A percentile compares a stretch with the other conserved stretches of the same genome.
These are phyloP conservation scores for Malus sylvestris DNA, from an alignment of 306 rosid species.

Conservation along the genomic window DNA sequence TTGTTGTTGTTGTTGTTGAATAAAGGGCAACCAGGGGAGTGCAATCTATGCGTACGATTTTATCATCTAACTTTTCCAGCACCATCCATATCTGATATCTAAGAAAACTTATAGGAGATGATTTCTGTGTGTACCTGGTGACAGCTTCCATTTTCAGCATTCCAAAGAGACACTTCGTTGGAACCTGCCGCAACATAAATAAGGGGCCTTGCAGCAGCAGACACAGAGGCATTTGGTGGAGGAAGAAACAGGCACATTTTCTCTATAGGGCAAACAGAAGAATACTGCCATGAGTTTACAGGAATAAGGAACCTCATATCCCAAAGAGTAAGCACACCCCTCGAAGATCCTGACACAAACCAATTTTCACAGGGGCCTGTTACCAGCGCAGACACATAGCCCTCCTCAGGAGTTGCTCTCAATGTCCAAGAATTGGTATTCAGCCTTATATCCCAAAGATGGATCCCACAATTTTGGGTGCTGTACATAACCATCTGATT, in stretches of 20 bases:
- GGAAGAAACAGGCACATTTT: conserved; percentile 80
- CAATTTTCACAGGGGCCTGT: conserved; percentile 84
- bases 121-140: conserved; percentile 66
- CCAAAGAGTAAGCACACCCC: conserved; percentile 93
- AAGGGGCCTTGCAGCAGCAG: conserved; percentile 83
- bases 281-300: conserved; percentile 85
- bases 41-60: not conserved
- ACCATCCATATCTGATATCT: not conserved
- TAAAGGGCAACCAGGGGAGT: not conserved
- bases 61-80: not conserved
- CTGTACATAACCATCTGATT: conserved; percentile 75
- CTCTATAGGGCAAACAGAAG: conserved; percentile 81
- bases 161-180: conserved; percentile 97
- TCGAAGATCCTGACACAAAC: conserved; percentile 95
- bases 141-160: conserved; percentile 94
- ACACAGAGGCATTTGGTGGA: conserved; percentile 58
- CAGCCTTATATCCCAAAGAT: conserved; percentile 90
- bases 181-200: conserved; percentile 93
- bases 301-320: conserved; percentile 88
- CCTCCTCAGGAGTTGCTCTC: conserved; percentile 82
- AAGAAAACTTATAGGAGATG: not conserved
- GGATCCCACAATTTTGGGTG: conserved; percentile 89
- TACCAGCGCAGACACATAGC: conserved; percentile 66
- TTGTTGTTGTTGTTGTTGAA: too few relatives aligned
- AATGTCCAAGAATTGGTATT: conserved; percentile 69